Percentiles rank a stretch among this genome's conserved stretches.
Conservation (phyloP, 2,329 filamentous ascomycete species). For the Chaetomium globosum region DNA sequence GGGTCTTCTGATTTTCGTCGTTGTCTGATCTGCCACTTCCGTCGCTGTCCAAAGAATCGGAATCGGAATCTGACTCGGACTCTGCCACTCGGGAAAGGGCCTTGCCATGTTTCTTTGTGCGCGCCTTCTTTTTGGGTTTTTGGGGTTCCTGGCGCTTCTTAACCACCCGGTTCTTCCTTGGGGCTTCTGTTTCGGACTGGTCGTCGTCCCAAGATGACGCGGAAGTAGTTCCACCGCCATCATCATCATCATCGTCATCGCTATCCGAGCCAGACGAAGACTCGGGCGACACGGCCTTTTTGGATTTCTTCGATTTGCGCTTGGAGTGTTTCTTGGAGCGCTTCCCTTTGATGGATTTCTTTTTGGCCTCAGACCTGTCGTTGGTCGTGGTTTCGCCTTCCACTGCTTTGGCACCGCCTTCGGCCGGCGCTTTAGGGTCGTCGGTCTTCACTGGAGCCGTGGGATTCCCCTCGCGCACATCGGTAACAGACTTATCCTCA, state of each 20-base stretch:
- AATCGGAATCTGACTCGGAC: conserved; percentile 35
- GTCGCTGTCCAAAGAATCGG: conserved; percentile 35
- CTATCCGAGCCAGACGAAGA: conserved; percentile 27
- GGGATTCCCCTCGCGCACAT: conserved; percentile 35
- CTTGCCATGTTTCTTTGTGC: conserved; percentile 39
- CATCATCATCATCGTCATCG: conserved; percentile 29
- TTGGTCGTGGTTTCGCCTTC: conserved; percentile 35
- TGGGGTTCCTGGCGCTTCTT: conserved; percentile 41
- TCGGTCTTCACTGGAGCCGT: conserved; percentile 31
- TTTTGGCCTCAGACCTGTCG: conserved; percentile 31
- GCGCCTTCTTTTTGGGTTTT: conserved; percentile 39
- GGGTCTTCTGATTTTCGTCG: conserved; percentile 31
- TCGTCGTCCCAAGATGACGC: conserved; percentile 38
- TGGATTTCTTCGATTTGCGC: conserved; percentile 35
- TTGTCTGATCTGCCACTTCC: conserved; percentile 32
- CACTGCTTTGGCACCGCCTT: conserved; percentile 30
- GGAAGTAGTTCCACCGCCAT: conserved; percentile 33
- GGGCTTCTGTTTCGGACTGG: conserved; percentile 33
- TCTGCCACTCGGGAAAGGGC: conserved; percentile 27
- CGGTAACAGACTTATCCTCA: conserved; percentile 31
- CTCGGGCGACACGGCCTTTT: conserved; percentile 34
- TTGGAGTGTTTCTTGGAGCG: conserved; percentile 36
- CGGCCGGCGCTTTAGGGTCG: conserved; percentile 35
- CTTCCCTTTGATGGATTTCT: conserved; percentile 39
- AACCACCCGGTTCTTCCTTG: conserved; percentile 38